Conservation (phyloP, 371 early-diverging fungal species). For the Polyrhizophydium stewartii region DNA sequence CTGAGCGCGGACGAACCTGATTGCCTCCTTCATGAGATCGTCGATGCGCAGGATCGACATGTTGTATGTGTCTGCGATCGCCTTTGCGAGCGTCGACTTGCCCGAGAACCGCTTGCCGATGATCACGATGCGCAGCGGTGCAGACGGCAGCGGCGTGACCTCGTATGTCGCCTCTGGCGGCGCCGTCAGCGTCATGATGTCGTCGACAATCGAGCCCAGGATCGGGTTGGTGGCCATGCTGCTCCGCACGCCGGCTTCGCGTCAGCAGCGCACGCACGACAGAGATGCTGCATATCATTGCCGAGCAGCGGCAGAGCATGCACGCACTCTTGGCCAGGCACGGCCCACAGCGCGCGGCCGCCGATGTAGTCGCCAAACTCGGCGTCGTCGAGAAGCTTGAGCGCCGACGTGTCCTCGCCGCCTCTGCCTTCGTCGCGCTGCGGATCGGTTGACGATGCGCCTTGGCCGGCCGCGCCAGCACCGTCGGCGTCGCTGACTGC, state of each 20-base stretch:
- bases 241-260: not conserved
- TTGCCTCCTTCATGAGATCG: conserved; percentile 36
- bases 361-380: conserved; percentile 47
- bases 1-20: conserved; percentile 17
- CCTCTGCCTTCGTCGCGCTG: not conserved
- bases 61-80: conserved; percentile 28
- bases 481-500: not conserved
- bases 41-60: conserved; percentile 33
- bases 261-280: not conserved
- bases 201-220: conserved; percentile 31
- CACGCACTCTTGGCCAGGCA: conserved; percentile 14
- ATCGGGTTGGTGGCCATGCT: conserved; percentile 20
- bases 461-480: not conserved
- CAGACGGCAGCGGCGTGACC: conserved; percentile 25
- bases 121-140: conserved; percentile 37
- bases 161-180: conserved; percentile 30
- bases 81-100: conserved; percentile 34
- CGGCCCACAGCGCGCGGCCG: conserved; percentile 5
- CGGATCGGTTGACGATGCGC: not conserved
- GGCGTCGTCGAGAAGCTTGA: conserved; percentile 40
- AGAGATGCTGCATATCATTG: not conserved
- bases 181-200: conserved; percentile 37
- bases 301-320: not conserved
- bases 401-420: conserved; percentile 11
- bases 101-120: conserved; percentile 49